Evolutionary conservation across 345 rosid species (phyloP).

Genomic region (Populus simonii): DNA sequence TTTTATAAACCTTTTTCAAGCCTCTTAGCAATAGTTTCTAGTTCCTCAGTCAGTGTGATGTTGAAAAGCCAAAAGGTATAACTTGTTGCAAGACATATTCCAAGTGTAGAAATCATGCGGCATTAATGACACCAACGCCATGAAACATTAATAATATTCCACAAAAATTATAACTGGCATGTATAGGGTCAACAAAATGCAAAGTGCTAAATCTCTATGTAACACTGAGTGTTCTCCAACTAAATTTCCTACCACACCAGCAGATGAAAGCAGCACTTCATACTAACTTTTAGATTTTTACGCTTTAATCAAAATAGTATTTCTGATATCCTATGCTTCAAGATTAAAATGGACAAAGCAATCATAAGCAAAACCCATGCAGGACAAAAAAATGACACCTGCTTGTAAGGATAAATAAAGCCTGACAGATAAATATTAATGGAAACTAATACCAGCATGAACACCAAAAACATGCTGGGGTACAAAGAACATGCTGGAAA

Average conservation of each 20-base stretch:
- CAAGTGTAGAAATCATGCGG: background rate
- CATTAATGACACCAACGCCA: background rate
- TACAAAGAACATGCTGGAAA: background rate
- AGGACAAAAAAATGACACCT: background rate
- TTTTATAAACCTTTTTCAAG: background rate
- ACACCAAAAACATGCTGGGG: background rate
- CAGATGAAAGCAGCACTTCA: background rate
- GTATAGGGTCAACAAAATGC: background rate
- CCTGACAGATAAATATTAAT: background rate
- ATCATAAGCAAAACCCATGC: background rate
- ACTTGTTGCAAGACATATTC: background rate
- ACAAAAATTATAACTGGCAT: background rate
- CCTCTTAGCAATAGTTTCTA: background rate
- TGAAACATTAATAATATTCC: background rate
- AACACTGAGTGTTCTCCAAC: background rate
- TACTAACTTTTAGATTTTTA: background rate
- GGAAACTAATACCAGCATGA: background rate
- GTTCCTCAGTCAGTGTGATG: background rate
- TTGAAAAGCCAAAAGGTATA: background rate
- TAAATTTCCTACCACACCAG: background rate
- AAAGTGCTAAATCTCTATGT: background rate
- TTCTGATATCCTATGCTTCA: background rate
- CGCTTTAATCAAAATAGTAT: background rate
- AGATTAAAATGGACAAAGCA: background rate
- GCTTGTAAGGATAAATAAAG: background rate